A percentile compares a stretch with the other conserved stretches of the same genome.
Evolutionary conservation across 1,139 yeast genomes (phyloP).

Genomic region (Hemisphaericaspora xylofermentans): DNA sequence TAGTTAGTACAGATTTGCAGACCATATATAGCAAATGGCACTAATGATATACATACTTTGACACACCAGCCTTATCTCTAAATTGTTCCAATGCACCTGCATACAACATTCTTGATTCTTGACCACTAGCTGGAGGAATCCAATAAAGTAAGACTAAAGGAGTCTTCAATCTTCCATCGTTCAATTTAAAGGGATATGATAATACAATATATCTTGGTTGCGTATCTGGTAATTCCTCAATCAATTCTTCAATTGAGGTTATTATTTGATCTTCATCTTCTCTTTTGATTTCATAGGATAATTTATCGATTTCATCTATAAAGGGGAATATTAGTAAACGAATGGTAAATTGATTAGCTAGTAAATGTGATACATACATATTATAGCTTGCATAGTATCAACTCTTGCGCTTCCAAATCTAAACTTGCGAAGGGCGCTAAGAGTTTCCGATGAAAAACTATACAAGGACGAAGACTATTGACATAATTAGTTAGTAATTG

Average conservation of each 20-base stretch:
- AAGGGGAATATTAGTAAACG: constrained; percentile 1
- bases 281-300: constrained; percentile 52
- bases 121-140: constrained; percentile 82
- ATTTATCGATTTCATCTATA: constrained; percentile 52
- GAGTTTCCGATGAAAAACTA: constrained; percentile 64
- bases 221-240: constrained; percentile 80
- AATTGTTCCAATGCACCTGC: constrained; percentile 87
- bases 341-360: background rate
- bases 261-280: constrained; percentile 47
- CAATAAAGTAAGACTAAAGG: constrained; percentile 82
- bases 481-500: background rate
- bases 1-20: constrained; percentile 26
- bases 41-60: constrained; percentile 56
- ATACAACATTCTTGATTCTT: constrained; percentile 76
- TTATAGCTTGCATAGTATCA: constrained; percentile 59
- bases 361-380: constrained; percentile 40
- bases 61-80: constrained; percentile 74
- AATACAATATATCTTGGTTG: constrained; percentile 72
- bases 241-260: constrained; percentile 54
- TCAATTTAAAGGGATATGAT: constrained; percentile 69
- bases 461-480: constrained; percentile 47
- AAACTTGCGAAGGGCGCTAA: constrained; percentile 62
- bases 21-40: too few relatives aligned
- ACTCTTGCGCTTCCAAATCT: constrained; percentile 71
- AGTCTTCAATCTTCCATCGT: constrained; percentile 70